Evolutionary conservation across 2,329 filamentous ascomycete genomes (phyloP).

Genomic region (Seiridium cupressi): DNA sequence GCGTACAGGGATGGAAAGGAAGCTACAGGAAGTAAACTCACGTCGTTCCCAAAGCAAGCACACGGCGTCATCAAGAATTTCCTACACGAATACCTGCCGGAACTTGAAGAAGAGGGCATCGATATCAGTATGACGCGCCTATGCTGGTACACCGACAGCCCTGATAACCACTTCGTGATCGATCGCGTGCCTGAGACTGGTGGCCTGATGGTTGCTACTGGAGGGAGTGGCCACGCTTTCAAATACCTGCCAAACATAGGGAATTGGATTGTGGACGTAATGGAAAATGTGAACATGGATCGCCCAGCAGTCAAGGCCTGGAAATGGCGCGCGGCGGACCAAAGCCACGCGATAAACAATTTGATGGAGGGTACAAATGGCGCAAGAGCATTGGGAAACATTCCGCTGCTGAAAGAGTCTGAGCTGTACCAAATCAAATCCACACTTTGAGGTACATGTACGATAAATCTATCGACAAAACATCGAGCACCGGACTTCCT

Average conservation of each 20-base stretch:
- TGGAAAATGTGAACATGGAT: conserved; percentile 35
- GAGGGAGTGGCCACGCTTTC: conserved; percentile 61
- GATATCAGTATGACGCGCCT: conserved; percentile 38
- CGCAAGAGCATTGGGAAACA: conserved; percentile 13
- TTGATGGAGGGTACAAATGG: conserved; percentile 19
- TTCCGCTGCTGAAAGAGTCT: conserved; percentile 8
- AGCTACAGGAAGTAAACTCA: conserved; percentile 16
- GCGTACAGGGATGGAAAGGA: conserved; percentile 6
- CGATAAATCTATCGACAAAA: no score
- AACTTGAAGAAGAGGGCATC: conserved; percentile 33
- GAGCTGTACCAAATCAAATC: no score
- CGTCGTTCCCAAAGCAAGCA: conserved; percentile 25
- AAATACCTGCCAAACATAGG: conserved; percentile 61
- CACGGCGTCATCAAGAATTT: conserved; percentile 29
- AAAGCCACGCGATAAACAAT: conserved; percentile 8
- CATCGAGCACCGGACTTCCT: no score
- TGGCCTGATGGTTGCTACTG: conserved; percentile 57
- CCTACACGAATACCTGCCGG: conserved; percentile 39
- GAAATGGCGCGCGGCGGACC: conserved; percentile 16
- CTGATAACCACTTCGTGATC: conserved; percentile 53
- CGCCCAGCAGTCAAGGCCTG: conserved; percentile 19
- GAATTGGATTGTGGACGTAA: conserved; percentile 49
- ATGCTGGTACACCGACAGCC: conserved; percentile 58
- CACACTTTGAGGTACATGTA: no score
- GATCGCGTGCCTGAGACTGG: conserved; percentile 27